These are phyloP conservation scores for Urochloa ruziziensis DNA, from an alignment of 176 grass and related monocot species.

Conservation along the genomic window DNA sequence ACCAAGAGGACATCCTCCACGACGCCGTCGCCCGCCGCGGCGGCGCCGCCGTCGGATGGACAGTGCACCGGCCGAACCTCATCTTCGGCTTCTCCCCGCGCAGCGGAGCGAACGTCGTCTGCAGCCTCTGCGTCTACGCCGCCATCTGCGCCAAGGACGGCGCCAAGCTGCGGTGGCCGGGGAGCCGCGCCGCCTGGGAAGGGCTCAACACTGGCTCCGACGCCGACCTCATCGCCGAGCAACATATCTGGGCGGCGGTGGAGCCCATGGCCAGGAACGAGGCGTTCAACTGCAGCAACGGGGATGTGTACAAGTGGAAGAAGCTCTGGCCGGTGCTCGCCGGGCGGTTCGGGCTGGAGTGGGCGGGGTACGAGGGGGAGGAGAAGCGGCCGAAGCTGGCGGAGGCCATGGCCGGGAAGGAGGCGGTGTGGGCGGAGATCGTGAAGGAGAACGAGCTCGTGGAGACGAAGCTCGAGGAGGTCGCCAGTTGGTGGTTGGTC, in stretches of 20 bases:
- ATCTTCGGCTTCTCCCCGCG: constrained; percentile 67
- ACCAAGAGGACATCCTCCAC: constrained; percentile 55
- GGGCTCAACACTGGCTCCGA: constrained; percentile 60
- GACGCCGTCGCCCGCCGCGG: constrained; percentile 31
- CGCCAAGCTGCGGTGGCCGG: constrained; percentile 46
- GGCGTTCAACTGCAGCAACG: constrained; percentile 80
- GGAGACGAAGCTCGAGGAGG: constrained; percentile 36
- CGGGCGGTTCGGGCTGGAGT: constrained; percentile 52
- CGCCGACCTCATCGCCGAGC: constrained; percentile 70
- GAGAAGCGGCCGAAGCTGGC: constrained; percentile 40
- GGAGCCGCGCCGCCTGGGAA: constrained; percentile 39
- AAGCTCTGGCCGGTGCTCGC: constrained; percentile 71
- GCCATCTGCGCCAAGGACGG: constrained; percentile 70
- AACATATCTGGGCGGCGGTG: constrained; percentile 70
- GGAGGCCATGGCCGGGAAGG: constrained; percentile 57
- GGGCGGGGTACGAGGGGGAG: constrained; percentile 61
- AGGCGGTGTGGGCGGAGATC: constrained; percentile 57
- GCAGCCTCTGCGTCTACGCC: constrained; percentile 69
- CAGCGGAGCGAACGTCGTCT: constrained; percentile 59
- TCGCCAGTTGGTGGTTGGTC: constrained; percentile 69
- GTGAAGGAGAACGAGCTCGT: constrained; percentile 51
- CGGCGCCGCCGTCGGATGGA: constrained; percentile 45
- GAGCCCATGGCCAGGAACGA: constrained; percentile 62
- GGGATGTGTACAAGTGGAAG: constrained; percentile 81
- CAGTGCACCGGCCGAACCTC: constrained; percentile 51